Evolutionary conservation across 2,329 filamentous ascomycete genomes (phyloP).

Genomic region (Fusarium goolgardi): DNA sequence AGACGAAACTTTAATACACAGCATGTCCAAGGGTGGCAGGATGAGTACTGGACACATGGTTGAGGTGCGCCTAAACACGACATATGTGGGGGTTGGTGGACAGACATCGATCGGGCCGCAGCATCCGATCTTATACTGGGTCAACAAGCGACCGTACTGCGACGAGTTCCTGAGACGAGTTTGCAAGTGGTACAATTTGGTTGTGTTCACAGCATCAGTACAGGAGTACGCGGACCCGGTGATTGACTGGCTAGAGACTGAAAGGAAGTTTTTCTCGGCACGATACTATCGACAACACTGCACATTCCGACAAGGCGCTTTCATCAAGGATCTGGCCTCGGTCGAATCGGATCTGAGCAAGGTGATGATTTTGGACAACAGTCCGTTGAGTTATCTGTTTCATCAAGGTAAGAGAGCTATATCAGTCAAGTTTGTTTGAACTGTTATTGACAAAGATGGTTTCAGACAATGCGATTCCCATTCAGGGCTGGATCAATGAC

Average conservation of each 20-base stretch:
- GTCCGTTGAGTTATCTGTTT: constrained; percentile 97
- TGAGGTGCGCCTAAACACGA: constrained; percentile 88
- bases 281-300: constrained; percentile 98
- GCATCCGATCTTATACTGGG: constrained; percentile 97
- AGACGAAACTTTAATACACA: constrained; percentile 97
- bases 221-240: constrained; percentile 99
- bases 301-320: constrained; percentile 93
- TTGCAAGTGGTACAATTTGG: constrained; percentile 97
- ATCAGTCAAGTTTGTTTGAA: neutral
- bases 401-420: constrained; percentile 82
- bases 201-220: constrained; percentile 96
- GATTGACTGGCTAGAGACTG: constrained; percentile 97
- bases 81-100: constrained; percentile 73
- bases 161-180: constrained; percentile 94
- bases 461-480: constrained; percentile 96
- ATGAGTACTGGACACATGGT: constrained; percentile 99
- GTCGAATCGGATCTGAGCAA: constrained; percentile 97
- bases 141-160: constrained; percentile 96
- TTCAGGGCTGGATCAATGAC: constrained; percentile 99
- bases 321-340: constrained; percentile 96
- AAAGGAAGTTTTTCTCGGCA: constrained; percentile 94
- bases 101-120: constrained; percentile 74
- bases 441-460: neutral
- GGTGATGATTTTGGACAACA: constrained; percentile 99
- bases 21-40: constrained; percentile 93